Evolutionary conservation across 75 land plant species (phyloP), one percentile per base, ranked within the genome.

Genomic region (Sequoiadendron giganteum): DNA sequence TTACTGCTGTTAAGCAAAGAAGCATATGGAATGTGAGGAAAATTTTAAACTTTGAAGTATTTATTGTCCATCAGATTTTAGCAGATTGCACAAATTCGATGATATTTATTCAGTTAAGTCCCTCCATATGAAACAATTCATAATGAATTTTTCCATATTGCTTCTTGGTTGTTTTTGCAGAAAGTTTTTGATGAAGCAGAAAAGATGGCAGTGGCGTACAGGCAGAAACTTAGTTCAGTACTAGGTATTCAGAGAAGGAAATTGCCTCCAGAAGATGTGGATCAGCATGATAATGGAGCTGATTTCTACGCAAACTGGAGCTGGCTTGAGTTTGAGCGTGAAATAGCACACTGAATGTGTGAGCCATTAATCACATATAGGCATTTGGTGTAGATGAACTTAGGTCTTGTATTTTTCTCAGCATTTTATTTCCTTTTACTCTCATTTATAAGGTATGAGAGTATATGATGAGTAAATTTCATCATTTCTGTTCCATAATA

Each of bases 151-250:
- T 82, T 10, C 28, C 78, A 42, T 56, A 28, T 88, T 21, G 40
- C 85, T 28, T 25, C 49, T 58, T 89, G 72, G 42, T 30, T 84
- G 81, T 40, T 38, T 85, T 54, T 68, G n/a, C 91, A 96, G 97
- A 94, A 85, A 93, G 95, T 96, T 19, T 95, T 94, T 88, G 58
- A 91, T 36, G 98, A 95, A 84, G 98, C 98, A 36, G 94, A 95
- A 85, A 87, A 86, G 73, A 94, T 94, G 93, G 95, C 97, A 45
- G 92, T 86, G 38, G 89, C 88, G 65, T 95, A 91, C 87, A 91
- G 94, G 90, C 75, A 92, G 85, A 93, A 88, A 83, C 85, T 93
- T 38, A 91, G 90, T 19, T 83, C 87, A n/a, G 40, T 88, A 39
- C n/a, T 86, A 21, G 65, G 61, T 16, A 38, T 58, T 16, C 86